Evolutionary conservation across 805 yeast genomes (phyloP).

Genomic region (Cyberlindnera bimundalis): DNA sequence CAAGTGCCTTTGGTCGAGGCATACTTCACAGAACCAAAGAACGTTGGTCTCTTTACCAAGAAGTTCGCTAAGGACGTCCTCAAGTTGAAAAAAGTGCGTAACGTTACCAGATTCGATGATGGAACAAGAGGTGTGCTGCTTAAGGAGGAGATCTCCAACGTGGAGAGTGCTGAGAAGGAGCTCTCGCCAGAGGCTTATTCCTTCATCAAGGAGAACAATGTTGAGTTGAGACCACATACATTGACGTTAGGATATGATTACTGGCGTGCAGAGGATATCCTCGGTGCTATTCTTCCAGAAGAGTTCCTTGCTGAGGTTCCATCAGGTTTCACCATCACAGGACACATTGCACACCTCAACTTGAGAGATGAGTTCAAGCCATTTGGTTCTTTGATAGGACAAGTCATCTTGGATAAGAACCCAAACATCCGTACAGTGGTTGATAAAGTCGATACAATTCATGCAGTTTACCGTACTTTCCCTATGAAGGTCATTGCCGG

Average conservation of each 20-base stretch:
- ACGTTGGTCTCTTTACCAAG: slow-evolving; percentile 49
- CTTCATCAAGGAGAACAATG: slow-evolving; percentile 45
- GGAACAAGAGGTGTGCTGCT: slow-evolving; percentile 48
- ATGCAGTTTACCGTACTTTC: slow-evolving; percentile 85
- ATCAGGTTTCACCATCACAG: slow-evolving; percentile 87
- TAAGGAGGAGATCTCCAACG: slow-evolving; percentile 43
- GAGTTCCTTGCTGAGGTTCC: slow-evolving; percentile 71
- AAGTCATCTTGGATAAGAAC: slow-evolving; percentile 78
- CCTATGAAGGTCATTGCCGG: slow-evolving; percentile 95
- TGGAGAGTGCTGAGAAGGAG: slow-evolving; percentile 35
- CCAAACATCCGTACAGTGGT: slow-evolving; percentile 83
- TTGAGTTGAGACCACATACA: slow-evolving; percentile 48
- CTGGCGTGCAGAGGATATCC: slow-evolving; percentile 89
- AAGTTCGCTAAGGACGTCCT: slow-evolving; percentile 57
- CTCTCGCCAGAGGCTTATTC: slow-evolving; percentile 42
- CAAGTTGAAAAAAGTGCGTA: slow-evolving; percentile 65
- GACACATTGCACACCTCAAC: slow-evolving; percentile 93
- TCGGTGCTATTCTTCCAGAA: slow-evolving; percentile 74
- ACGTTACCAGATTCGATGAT: slow-evolving; percentile 47
- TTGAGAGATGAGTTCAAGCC: slow-evolving; percentile 81
- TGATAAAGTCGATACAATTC: slow-evolving; percentile 84
- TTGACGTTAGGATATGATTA: slow-evolving; percentile 64
- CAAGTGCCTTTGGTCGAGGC: slow-evolving; percentile 65
- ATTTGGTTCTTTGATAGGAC: slow-evolving; percentile 77
- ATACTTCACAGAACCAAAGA: slow-evolving; percentile 61